Evolutionary conservation across 306 rosid genomes (phyloP), one percentile per base, ranked within the genome.

Genomic region (Fagus sylvatica): DNA sequence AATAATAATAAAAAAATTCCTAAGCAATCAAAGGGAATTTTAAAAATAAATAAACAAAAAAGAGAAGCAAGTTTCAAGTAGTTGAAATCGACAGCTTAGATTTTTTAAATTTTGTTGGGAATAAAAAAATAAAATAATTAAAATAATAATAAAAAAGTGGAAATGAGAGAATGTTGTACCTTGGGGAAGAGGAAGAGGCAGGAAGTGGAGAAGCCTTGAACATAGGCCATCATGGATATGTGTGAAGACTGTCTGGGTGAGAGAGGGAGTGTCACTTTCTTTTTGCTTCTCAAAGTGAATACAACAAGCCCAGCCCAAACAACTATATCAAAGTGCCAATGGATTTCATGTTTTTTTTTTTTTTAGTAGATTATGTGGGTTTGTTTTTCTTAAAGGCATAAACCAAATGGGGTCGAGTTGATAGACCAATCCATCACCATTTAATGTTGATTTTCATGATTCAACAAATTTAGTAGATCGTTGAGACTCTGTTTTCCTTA

Each of bases 211-310:
- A 68, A 39, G 49, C 73, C 70, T 42, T 72, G 90, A 55, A 73
- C 76, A 28, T 17, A 48, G 66, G 85, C 85, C 87, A 83, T 85
- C n/a, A n/a, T n/a, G n/a, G 59, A 72, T 57, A 46, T 30, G 13
- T 5, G 3, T 22, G 28, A 22, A 22, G 28, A 22, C 28, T 22
- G n/a, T 22, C 28, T 22, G 28, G 28, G 28, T 22, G 28, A 22
- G 5, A 57, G 36, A 36, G 0, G 48, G 0, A 30, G 55, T 3
- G 41, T 0, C 5, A 7, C 15, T 22, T 33, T 6, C 7, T 39
- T 41, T n/a, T 41, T 41, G 43, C 53, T 22, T 1, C 30, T 41
- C 10, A n/a, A 41, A 41, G 2, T 2, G 56, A 15, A 51, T 22
- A 22, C 28, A 22, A 22, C 28, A 22, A 22, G 28, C 28, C 28